Percentiles rank a stretch among this genome's conserved stretches.
Conservation (phyloP, 129 eudicot genomes). For the Lactuca sativa region DNA sequence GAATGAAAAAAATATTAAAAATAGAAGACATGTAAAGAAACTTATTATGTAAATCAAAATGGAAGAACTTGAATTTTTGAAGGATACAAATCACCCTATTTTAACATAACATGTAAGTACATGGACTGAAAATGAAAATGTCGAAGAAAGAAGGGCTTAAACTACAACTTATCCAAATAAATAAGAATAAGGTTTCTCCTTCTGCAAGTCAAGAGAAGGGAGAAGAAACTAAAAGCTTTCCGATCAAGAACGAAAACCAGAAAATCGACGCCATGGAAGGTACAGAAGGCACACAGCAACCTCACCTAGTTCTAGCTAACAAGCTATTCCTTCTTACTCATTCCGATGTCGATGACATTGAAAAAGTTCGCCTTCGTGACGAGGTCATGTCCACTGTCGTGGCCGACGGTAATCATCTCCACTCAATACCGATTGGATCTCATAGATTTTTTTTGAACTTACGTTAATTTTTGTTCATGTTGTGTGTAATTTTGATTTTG, state of each 20-base stretch:
- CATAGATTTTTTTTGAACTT: neutral
- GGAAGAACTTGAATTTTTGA: no score
- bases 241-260: neutral
- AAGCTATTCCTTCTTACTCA: conserved; percentile 76
- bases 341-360: conserved; percentile 75
- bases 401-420: conserved; percentile 53
- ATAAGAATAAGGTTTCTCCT: conserved; percentile 23
- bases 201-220: conserved; percentile 31
- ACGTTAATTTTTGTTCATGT: neutral
- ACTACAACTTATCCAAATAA: no score
- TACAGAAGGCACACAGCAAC: conserved; percentile 69
- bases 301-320: conserved; percentile 78
- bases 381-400: conserved; percentile 58
- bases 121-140: neutral
- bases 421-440: neutral
- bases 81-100: no score
- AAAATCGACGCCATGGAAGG: conserved; percentile 49
- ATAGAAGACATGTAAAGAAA: no score
- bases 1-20: no score
- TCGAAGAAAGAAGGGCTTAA: no score
- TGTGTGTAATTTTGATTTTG: neutral
- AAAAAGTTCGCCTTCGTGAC: conserved; percentile 82
- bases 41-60: no score
- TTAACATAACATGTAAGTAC: neutral
- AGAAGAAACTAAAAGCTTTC: conserved; percentile 3